Base-by-base conservation (phyloP, 768 basidiomycete genomes). In the Podaxis sp. region DNA sequence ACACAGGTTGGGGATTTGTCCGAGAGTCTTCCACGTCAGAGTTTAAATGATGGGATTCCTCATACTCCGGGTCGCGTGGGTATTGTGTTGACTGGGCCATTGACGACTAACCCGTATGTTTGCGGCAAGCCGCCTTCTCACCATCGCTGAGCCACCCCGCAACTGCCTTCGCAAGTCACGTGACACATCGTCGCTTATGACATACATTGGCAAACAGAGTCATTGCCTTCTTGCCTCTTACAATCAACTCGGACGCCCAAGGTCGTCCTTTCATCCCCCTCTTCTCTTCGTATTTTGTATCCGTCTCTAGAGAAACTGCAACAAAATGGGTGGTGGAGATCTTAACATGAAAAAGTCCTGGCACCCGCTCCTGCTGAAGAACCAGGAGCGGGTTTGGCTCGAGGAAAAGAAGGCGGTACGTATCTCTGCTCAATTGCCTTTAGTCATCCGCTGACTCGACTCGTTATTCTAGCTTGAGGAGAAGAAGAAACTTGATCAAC, bases 291-390 rank as follows among this genome's bases (percentile, higher is more conserved):
- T 24, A 61, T 50, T 53, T 51, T 51, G 63, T 51, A 64, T 54
- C 36, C 50, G 62, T n/a, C 51, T 63, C 40, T 13, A 27, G 46
- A 61, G 25, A 27, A 69, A 71, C 55, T 64, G 59, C 71, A 68
- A 69, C 82, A 97, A 90, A 70, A 98, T 98, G 96, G 96, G 96
- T 86, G 95, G 96, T 63, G 96, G 92, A 64, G 96, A 98, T 76
- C 82, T 98, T 73, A 98, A 98, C 72, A 98, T 98, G 96, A 97
- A 93, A 78, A 96, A 97, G 85, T 95, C 93, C 66, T 98, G 96
- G 96, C 96, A 98, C 75, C 96, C 96, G 84, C 88, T 95, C 83
- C 91, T 96, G 77, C 76, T 97, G 76, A 94, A 94, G 74, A 96
- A 96, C 78, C 96, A 98, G 89, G 94, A 96, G 87, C 87, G 92